phyloP scores from a whole-genome alignment of 352 stramenopile species.

The Plasmopara muralis region DNA sequence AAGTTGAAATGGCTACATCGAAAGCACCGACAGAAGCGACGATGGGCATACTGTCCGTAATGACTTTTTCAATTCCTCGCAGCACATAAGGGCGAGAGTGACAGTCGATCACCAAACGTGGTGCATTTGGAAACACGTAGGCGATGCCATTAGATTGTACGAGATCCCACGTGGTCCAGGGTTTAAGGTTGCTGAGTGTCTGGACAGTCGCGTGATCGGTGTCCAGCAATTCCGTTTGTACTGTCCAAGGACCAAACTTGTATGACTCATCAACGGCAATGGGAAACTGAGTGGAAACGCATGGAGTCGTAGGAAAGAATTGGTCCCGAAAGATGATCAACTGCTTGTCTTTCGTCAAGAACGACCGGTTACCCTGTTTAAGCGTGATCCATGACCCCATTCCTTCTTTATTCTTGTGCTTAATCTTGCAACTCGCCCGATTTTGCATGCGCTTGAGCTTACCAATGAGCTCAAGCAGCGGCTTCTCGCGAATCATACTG shows the following conservation, averaged over 20 bases:
- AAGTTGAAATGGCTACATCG: slow-evolving; percentile 24
- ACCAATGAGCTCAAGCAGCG: slow-evolving; percentile 61
- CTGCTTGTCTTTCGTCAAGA: slow-evolving; percentile 51
- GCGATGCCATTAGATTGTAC: slow-evolving; percentile 38
- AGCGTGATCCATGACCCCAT: slow-evolving; percentile 73
- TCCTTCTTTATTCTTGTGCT: slow-evolving; percentile 38
- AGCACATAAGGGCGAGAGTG: slow-evolving; percentile 49
- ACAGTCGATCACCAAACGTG: slow-evolving; percentile 47
- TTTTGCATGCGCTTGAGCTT: slow-evolving; percentile 53
- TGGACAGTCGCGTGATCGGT: slow-evolving; percentile 19
- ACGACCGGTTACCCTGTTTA: slow-evolving; percentile 79
- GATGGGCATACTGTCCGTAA: slow-evolving; percentile 71
- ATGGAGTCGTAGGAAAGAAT: slow-evolving; percentile 44
- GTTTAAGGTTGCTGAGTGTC: slow-evolving; percentile 20
- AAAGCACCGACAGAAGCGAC: slow-evolving; percentile 43
- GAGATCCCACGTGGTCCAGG: slow-evolving; percentile 55
- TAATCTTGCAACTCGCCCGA: slow-evolving; percentile 15
- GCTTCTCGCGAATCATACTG: slow-evolving; percentile 82
- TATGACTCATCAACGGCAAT: slow-evolving; percentile 36
- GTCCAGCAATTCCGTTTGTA: slow-evolving; percentile 32
- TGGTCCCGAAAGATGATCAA: slow-evolving; percentile 78
- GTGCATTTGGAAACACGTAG: slow-evolving; percentile 57
- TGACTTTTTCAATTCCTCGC: slow-evolving; percentile 54
- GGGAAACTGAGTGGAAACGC: slow-evolving; percentile 13
- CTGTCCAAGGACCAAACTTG: slow-evolving; percentile 49